Evolutionary conservation across 176 grass and related monocot species (phyloP).

Genomic region (Avena sativa): DNA sequence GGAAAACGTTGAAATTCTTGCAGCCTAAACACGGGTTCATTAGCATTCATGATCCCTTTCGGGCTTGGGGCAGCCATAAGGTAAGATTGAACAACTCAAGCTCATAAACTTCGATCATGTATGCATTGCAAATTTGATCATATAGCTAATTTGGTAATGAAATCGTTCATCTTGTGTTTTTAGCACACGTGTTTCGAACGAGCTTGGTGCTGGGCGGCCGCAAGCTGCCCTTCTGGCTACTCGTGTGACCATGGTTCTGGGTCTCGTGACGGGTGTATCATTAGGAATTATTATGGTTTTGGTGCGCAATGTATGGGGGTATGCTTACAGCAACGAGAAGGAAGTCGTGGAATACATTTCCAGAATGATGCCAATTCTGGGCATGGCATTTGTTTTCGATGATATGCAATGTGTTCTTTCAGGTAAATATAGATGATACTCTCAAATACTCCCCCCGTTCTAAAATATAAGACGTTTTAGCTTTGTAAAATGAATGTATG

Average conservation of each 20-base stretch:
- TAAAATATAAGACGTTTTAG: too few relatives aligned
- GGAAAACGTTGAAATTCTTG: slow-evolving; percentile 17
- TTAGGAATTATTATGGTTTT: slow-evolving; percentile 57
- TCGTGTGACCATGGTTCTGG: slow-evolving; percentile 59
- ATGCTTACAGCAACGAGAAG: slow-evolving; percentile 74
- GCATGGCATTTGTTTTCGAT: slow-evolving; percentile 68
- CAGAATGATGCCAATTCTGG: slow-evolving; percentile 77
- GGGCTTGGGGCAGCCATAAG: slow-evolving; percentile 82
- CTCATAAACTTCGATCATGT: neutral
- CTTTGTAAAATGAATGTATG: too few relatives aligned
- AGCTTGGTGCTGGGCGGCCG: slow-evolving; percentile 71
- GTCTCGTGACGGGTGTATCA: slow-evolving; percentile 31
- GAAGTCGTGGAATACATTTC: slow-evolving; percentile 75
- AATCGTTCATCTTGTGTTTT: neutral
- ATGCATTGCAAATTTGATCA: neutral
- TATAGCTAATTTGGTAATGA: neutral
- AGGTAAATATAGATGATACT: slow-evolving; percentile 48
- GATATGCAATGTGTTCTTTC: slow-evolving; percentile 76
- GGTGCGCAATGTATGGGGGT: slow-evolving; percentile 69
- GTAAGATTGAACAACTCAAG: slow-evolving; percentile 41
- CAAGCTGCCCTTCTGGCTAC: slow-evolving; percentile 65
- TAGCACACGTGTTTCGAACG: slow-evolving; percentile 88
- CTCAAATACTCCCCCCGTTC: too few relatives aligned
- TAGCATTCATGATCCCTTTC: slow-evolving; percentile 71
- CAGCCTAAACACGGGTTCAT: slow-evolving; percentile 70